Evolutionary conservation across 768 basidiomycete genomes (phyloP).

Genomic region (Crassisporium funariophilum): DNA sequence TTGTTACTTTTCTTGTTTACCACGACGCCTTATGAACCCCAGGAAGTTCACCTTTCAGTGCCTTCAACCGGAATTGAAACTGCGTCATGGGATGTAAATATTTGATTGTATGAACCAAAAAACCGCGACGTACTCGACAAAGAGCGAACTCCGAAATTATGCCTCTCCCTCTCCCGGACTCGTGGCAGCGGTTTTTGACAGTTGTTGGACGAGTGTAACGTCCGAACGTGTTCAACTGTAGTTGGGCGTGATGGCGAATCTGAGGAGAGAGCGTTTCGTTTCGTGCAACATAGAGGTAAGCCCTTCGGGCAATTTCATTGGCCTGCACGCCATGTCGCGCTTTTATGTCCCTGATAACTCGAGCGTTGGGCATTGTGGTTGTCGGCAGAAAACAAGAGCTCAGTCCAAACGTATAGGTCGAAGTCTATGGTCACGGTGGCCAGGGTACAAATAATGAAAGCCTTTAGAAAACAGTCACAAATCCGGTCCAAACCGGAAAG

Average conservation of each 20-base stretch:
- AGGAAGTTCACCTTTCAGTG: conserved; percentile 76
- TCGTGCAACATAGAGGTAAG: conserved; percentile 91
- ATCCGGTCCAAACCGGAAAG: conserved; percentile 39
- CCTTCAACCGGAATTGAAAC: conserved; percentile 92
- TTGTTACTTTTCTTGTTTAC: conserved; percentile 43
- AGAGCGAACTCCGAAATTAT: conserved; percentile 88
- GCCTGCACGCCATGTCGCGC: conserved; percentile 69
- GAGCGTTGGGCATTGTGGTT: conserved; percentile 41
- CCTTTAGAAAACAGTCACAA: conserved; percentile 32
- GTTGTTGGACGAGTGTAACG: conserved; percentile 82
- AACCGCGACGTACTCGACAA: conserved; percentile 57
- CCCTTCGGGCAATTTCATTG: conserved; percentile 82
- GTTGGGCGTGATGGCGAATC: conserved; percentile 90
- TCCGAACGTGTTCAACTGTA: conserved; percentile 88
- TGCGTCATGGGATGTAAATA: conserved; percentile 28
- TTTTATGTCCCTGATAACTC: conserved; percentile 77
- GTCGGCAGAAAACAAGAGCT: conserved; percentile 1
- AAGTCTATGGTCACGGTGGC: conserved; percentile 2
- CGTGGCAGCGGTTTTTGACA: conserved; percentile 87
- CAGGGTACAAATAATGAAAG: too few relatives aligned
- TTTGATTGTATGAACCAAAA: background rate
- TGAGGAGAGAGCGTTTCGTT: conserved; percentile 88
- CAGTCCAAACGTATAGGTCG: background rate
- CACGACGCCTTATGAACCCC: conserved; percentile 94
- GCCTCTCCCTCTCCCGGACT: conserved; percentile 85